phyloP scores from a whole-genome alignment of 257 asterid species.

The Gentiana straminea region DNA sequence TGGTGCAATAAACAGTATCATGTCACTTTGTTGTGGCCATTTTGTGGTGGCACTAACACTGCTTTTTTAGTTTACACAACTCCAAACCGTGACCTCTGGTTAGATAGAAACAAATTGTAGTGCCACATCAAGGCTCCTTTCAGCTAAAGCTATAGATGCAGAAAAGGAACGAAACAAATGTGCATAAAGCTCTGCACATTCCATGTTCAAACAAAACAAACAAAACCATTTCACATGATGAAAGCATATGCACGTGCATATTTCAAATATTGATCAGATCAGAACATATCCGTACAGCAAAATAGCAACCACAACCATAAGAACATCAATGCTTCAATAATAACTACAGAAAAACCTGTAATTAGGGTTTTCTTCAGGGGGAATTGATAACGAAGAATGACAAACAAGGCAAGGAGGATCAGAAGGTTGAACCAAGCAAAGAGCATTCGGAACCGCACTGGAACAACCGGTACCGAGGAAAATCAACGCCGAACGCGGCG shows the following conservation, averaged over 20 bases:
- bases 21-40: no score
- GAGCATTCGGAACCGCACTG: slow-evolving; percentile 74
- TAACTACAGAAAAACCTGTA: slow-evolving; percentile 40
- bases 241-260: no score
- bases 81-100: no score
- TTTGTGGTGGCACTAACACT: no score
- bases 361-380: slow-evolving; percentile 74
- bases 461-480: slow-evolving; percentile 97
- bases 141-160: neutral
- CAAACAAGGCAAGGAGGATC: slow-evolving; percentile 88
- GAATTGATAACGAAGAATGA: slow-evolving; percentile 51
- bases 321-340: neutral
- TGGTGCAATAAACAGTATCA: no score
- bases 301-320: neutral
- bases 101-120: no score
- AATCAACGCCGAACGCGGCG: slow-evolving; percentile 55
- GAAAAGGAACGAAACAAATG: neutral
- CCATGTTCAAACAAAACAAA: no score
- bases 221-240: no score
- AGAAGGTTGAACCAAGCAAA: slow-evolving; percentile 76
- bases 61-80: no score
- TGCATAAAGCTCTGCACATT: neutral
- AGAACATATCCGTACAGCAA: neutral
- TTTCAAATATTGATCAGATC: no score
- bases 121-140: no score